phyloP scores from a whole-genome alignment of 2,329 filamentous ascomycete species.

The Neobulgaria alba region DNA sequence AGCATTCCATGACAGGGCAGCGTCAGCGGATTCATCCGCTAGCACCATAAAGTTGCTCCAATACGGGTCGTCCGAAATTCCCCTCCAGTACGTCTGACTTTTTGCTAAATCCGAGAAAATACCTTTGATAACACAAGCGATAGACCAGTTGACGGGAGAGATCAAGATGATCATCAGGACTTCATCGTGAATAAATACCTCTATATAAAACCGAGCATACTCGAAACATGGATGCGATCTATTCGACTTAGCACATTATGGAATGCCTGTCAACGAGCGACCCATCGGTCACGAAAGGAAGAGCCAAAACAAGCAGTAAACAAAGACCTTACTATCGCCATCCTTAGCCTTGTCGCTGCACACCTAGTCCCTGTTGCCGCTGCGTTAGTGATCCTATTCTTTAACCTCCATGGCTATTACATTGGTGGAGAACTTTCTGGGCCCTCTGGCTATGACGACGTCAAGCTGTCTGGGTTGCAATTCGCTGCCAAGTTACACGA shows the following conservation, averaged over 20 bases:
- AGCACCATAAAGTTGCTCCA: neutral
- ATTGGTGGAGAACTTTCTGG: constrained; percentile 7
- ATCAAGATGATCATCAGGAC: neutral
- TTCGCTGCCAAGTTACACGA: constrained; percentile 11
- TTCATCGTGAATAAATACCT: neutral
- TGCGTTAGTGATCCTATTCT: constrained; percentile 1
- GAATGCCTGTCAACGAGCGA: neutral
- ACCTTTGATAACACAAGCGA: neutral
- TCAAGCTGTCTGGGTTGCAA: constrained; percentile 8
- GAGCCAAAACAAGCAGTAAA: neutral
- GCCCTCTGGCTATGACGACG: constrained; percentile 2
- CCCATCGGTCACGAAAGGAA: neutral
- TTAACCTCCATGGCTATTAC: constrained; percentile 9
- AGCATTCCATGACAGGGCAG: neutral
- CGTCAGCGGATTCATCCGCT: neutral
- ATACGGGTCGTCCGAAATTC: neutral
- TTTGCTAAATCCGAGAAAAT: neutral
- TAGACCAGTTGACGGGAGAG: neutral
- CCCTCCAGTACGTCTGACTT: neutral
- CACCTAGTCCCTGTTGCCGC: constrained; percentile 5
- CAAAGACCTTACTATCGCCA: neutral
- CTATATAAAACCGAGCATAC: neutral
- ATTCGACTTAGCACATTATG: neutral
- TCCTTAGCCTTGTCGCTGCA: neutral
- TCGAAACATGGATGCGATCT: neutral